Base-by-base conservation (phyloP, 305 asterid species). In the Solanum hybrid region DNA sequence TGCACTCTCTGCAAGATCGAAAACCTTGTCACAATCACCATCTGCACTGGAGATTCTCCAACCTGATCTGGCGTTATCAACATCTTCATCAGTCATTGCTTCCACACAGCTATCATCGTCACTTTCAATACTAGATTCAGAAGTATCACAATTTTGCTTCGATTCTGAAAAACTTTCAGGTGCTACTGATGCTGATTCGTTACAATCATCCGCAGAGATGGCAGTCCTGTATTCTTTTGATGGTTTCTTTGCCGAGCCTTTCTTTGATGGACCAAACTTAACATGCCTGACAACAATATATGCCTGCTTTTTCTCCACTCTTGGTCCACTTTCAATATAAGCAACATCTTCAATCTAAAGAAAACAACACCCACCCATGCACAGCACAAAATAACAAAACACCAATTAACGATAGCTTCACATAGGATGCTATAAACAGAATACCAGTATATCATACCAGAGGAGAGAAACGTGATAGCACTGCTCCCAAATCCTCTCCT, bases 341-440 rank as follows among this genome's bases (percentile, higher is more conserved):
- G 97, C 94, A 90, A 94, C 89, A 88, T 96, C 99, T 92, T 93
- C 93, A 40, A 96, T 93, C 99, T 97, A 92, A 88, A 51, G 75
- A 81, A 89, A 17, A 73, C 79, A 60, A 88, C 76, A 69, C 85
- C 85, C 84, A 88, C 22, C 84, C 35, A 51, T 73, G 75, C 75
- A 84, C 69, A 76, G 64, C 46, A 24, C 85, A 66, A 37, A 46
- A 87, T 42, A 86, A 89, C 16, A 20, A 86, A 81, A 87, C 40
- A 71, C 22, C 56, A 90, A 88, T 77, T 87, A 75, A 51, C 20
- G 27, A 84, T 79, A 79, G 73, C 32, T 66, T 79, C 10, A 36
- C 86, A 72, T 42, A 66, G n/a, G 80, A 46, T 88, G 88, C 79
- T 87, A 90, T 32, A 29, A 81, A 56, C 87, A 85, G 66, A 88